phyloP scores from a whole-genome alignment of 1,284 basidiomycete species.

The Amylostereum areolatum region DNA sequence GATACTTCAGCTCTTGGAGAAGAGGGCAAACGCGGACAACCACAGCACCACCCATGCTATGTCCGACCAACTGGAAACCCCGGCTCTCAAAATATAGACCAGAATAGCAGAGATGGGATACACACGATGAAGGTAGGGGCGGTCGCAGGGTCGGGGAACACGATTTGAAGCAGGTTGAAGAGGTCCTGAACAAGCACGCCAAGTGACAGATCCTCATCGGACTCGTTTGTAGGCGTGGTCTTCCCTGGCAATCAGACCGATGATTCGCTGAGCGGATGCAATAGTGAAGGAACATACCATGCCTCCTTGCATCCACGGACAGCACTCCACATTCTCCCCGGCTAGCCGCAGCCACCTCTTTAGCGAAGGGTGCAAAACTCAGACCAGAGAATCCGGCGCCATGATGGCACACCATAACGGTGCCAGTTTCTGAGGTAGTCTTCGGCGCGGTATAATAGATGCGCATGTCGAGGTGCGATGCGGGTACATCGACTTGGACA shows the following conservation, averaged over 20 bases:
- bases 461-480: slow-evolving; percentile 59
- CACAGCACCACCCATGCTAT: slow-evolving; percentile 91
- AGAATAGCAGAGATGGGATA: slow-evolving; percentile 8
- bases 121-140: slow-evolving; percentile 74
- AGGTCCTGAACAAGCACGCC: slow-evolving; percentile 70
- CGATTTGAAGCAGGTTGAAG: slow-evolving; percentile 53
- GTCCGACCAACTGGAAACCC: slow-evolving; percentile 65
- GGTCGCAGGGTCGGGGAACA: slow-evolving; percentile 60
- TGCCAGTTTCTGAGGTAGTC: slow-evolving; percentile 40
- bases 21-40: slow-evolving; percentile 65
- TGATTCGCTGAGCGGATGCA: background rate
- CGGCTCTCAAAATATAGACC: slow-evolving; percentile 1
- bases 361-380: slow-evolving; percentile 85
- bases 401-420: slow-evolving; percentile 88
- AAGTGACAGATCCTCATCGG: slow-evolving; percentile 68
- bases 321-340: slow-evolving; percentile 80
- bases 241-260: slow-evolving; percentile 43
- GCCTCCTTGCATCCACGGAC: slow-evolving; percentile 80
- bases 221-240: slow-evolving; percentile 38
- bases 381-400: slow-evolving; percentile 90
- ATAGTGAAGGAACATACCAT: slow-evolving; percentile 54
- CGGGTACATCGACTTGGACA: slow-evolving; percentile 61
- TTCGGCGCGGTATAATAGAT: slow-evolving; percentile 72
- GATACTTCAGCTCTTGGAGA: slow-evolving; percentile 64
- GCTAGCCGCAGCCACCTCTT: slow-evolving; percentile 59